A percentile compares a stretch with the other conserved stretches of the same genome.
Conservation (phyloP, 75 land plant genomes). For the Larix kaempferi region DNA sequence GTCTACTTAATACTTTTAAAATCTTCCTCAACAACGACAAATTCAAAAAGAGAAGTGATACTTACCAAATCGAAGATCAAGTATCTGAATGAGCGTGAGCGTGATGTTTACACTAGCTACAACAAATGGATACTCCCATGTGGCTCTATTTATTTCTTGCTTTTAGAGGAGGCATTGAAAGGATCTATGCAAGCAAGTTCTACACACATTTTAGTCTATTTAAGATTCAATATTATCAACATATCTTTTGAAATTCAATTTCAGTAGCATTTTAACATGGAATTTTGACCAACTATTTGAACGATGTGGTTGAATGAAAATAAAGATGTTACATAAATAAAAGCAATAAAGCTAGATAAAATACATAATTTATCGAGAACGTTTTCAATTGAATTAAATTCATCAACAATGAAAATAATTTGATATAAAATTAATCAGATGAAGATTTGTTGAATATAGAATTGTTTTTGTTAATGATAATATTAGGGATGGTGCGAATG, state of each 20-base stretch:
- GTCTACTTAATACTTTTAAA: neutral
- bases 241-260: neutral
- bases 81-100: constrained; percentile 96
- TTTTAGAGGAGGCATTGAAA: constrained; percentile 79
- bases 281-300: neutral
- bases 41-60: too few relatives aligned
- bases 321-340: too few relatives aligned
- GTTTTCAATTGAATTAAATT: too few relatives aligned
- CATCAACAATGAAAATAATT: too few relatives aligned
- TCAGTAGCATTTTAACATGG: neutral
- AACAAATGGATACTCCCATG: constrained; percentile 99
- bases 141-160: constrained; percentile 68
- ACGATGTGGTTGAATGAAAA: too few relatives aligned
- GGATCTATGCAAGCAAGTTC: constrained; percentile 46
- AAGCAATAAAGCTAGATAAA: too few relatives aligned
- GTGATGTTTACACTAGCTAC: constrained; percentile 97
- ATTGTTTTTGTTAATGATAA: too few relatives aligned
- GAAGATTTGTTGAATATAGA: too few relatives aligned
- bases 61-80: constrained; percentile 80
- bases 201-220: neutral
- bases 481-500: too few relatives aligned
- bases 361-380: too few relatives aligned
- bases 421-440: too few relatives aligned
- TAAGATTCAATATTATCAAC: neutral
- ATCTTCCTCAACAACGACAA: too few relatives aligned